These are phyloP conservation scores for Coniochaeta sp. DNA, from an alignment of 2,329 filamentous ascomycete species.

Conservation along the genomic window DNA sequence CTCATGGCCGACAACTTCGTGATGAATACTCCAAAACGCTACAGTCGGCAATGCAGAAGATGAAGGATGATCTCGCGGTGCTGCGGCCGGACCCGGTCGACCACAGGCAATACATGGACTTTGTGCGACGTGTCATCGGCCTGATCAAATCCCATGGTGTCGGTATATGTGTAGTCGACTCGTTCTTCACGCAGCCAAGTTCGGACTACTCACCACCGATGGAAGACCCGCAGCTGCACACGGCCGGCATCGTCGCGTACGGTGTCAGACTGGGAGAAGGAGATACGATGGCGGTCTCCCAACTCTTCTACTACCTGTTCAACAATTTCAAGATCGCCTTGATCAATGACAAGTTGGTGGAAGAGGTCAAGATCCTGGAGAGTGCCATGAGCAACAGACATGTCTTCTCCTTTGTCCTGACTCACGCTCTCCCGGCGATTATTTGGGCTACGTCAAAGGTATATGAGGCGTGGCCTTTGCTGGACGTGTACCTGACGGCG, in stretches of 20 bases:
- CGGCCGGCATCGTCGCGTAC: conserved; percentile 48
- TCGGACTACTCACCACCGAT: conserved; percentile 47
- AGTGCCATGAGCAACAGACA: conserved; percentile 38
- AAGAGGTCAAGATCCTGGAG: conserved; percentile 37
- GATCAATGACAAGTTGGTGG: conserved; percentile 37
- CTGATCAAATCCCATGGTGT: conserved; percentile 46
- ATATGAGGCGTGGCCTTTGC: conserved; percentile 34
- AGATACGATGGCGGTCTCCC: conserved; percentile 36
- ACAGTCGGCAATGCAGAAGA: conserved; percentile 42
- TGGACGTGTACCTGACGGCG: conserved; percentile 42
- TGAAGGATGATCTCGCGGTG: conserved; percentile 40
- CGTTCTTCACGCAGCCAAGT: conserved; percentile 50
- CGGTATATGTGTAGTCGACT: conserved; percentile 46
- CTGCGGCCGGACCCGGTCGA: conserved; percentile 25
- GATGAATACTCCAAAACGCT: conserved; percentile 35
- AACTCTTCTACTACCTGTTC: conserved; percentile 50
- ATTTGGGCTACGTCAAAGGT: conserved; percentile 28
- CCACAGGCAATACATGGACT: conserved; percentile 41
- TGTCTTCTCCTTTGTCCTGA: conserved; percentile 40
- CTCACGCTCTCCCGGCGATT: conserved; percentile 48
- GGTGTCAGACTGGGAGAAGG: conserved; percentile 46
- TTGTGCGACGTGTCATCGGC: conserved; percentile 43
- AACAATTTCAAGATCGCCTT: conserved; percentile 51
- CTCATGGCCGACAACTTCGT: conserved; percentile 26
- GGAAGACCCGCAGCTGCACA: conserved; percentile 49